phyloP scores from a whole-genome alignment of 2,329 filamentous ascomycete genomes.

The Aspergillus viridinutans region DNA sequence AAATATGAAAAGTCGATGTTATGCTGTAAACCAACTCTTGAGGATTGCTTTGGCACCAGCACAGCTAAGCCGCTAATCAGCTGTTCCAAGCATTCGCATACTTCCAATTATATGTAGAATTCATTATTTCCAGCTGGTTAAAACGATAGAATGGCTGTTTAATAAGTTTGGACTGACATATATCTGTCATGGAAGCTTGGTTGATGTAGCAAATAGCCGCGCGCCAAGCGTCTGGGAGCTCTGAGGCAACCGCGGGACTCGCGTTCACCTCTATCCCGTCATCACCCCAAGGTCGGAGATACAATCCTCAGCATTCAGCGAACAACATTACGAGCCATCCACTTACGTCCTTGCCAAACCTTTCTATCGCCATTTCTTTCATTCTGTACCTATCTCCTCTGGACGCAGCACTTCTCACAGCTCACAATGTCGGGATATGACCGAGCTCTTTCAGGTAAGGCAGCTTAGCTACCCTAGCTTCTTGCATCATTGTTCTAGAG shows the following conservation, averaged over 20 bases:
- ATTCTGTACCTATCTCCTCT: neutral
- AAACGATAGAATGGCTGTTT: too few relatives aligned
- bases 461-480: conserved; percentile 32
- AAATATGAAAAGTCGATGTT: neutral
- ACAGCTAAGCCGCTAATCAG: neutral
- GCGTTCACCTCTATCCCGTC: conserved; percentile 25
- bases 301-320: conserved; percentile 10
- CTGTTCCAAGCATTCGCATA: neutral
- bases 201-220: conserved; percentile 16
- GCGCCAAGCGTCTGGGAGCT: conserved; percentile 23
- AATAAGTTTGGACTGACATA: too few relatives aligned
- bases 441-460: conserved; percentile 94
- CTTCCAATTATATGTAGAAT: neutral
- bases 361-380: conserved; percentile 3
- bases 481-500: conserved; percentile 10
- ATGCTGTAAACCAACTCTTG: neutral
- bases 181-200: neutral
- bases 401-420: conserved; percentile 1
- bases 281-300: conserved; percentile 16
- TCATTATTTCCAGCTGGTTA: neutral
- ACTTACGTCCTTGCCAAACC: neutral
- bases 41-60: neutral
- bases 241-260: conserved; percentile 24
- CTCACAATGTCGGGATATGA: conserved; percentile 83
- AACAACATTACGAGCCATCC: conserved; percentile 13